Conservation (phyloP, 2,329 filamentous ascomycete genomes). For the Botryotinia narcissicola region DNA sequence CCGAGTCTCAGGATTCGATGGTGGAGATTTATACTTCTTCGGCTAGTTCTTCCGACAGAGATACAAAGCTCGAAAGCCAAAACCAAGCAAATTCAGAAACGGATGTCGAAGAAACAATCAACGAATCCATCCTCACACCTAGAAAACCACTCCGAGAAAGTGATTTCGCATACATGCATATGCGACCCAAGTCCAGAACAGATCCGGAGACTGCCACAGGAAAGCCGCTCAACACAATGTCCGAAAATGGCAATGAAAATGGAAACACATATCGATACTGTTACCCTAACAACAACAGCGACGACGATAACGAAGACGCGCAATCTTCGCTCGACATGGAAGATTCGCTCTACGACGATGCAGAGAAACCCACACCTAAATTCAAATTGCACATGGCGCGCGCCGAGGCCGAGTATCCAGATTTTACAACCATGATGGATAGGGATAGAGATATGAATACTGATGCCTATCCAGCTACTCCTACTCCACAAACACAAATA, state of each 20-base stretch:
- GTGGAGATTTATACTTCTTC: not conserved
- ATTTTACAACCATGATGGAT: not conserved
- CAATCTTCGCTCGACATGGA: not conserved
- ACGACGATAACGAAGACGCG: not conserved
- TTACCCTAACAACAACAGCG: not conserved
- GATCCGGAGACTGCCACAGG: rapidly evolving
- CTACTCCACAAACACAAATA: not conserved
- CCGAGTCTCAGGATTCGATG: not conserved
- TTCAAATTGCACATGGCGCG: not conserved
- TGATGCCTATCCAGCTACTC: not conserved
- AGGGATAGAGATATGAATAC: not conserved
- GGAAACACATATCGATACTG: not conserved
- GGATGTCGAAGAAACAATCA: not conserved
- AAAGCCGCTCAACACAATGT: rapidly evolving
- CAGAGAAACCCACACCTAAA: not conserved
- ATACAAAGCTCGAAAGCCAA: not conserved
- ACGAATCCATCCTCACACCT: not conserved
- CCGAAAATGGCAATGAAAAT: not conserved
- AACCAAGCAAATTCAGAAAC: not conserved
- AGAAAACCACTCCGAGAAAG: not conserved
- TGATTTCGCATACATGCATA: not conserved
- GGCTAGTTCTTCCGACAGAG: not conserved
- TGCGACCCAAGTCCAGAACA: not conserved
- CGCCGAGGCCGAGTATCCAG: not conserved
- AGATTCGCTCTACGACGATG: not conserved